Base-by-base conservation (phyloP, 2,329 filamentous ascomycete genomes). In the Apiospora pterosperma region DNA sequence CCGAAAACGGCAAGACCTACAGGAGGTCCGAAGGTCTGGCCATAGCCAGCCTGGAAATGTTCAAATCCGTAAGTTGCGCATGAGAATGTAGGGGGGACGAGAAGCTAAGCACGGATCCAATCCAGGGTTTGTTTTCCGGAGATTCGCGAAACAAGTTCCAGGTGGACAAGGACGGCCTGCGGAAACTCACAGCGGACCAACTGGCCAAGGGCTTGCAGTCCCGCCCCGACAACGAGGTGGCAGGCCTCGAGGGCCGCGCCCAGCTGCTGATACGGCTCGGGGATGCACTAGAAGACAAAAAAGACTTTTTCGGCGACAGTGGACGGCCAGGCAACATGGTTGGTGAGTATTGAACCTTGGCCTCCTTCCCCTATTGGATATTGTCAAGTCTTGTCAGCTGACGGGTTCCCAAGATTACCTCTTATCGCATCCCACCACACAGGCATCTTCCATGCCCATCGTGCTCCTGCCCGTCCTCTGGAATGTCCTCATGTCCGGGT, bases 251-350 rank as follows among this genome's bases (percentile, higher is more conserved):
- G 75, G 95, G 95, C 58, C 88, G 96, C 64, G 90, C 93, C 5
- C 89, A 90, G 21, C 84, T 99, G 58, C 81, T 99, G 44, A 84
- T 92, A 44, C 85, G 90, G 61, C 84, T 99, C 1, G 88, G 88
- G 14, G 84, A 89, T 67, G 94, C 95, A 5, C 80, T 99, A 63
- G 80, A 83, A 3, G 85, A 90, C 67, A 93, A 95, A 74, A 84
- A 88, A 65, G 90, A 96, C 61, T 90, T 93, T 71, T 99, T 97
- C 77, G 95, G 95, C 28, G 84, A 86, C 1, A 89, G 94, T 74
- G 92, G 90, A 62, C 86, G 96, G 65, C 96, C 96, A 12, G 96
- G 96, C 70, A 96, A 97, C 76, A 93, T 99, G 89, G 88, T 98
- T 67, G 93, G 93, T 96, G 83, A 71, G 85, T 76, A 21, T 6